A percentile compares a stretch with the other conserved stretches of the same genome.
Conservation (phyloP, 2,329 filamentous ascomycete species). For the Nothophoma quercina region DNA sequence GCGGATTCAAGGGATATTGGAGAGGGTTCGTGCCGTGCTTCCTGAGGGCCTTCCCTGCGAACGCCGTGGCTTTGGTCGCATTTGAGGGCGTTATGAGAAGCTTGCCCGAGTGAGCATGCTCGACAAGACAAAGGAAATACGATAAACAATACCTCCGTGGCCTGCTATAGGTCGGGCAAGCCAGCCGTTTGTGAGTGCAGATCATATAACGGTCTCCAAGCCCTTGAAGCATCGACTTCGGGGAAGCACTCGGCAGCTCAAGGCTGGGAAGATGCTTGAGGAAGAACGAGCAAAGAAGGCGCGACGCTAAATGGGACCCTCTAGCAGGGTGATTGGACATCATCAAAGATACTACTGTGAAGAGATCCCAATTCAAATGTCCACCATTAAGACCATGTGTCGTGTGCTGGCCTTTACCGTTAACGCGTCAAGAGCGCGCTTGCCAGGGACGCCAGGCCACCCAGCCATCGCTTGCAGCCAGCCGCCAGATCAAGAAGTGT, state of each 20-base stretch:
- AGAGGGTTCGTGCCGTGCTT: slow-evolving; percentile 94
- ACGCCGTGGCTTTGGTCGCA: slow-evolving; percentile 89
- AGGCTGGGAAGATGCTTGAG: slow-evolving; percentile 7
- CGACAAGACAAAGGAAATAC: not conserved
- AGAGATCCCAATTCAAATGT: not conserved
- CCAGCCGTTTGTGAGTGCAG: not conserved
- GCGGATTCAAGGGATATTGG: slow-evolving; percentile 83
- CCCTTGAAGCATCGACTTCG: not conserved
- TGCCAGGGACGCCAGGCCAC: slow-evolving; percentile 2
- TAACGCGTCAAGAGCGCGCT: slow-evolving; percentile 12
- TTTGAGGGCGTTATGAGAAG: slow-evolving; percentile 90
- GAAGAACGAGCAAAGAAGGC: not conserved
- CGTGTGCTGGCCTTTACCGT: not conserved
- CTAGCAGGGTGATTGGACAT: not conserved
- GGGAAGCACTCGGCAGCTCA: not conserved
- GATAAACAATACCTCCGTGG: not conserved
- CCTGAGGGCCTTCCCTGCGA: slow-evolving; percentile 90
- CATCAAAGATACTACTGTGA: not conserved
- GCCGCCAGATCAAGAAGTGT: slow-evolving; percentile 10
- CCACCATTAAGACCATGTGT: not conserved
- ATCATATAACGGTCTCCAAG: slow-evolving; percentile 4
- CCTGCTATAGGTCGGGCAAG: not conserved
- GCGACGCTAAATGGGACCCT: not conserved
- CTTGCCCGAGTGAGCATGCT: slow-evolving; percentile 37
- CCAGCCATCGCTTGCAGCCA: slow-evolving; percentile 4